Base-by-base conservation (phyloP, 768 basidiomycete genomes). In the Baorangia bicolor region DNA sequence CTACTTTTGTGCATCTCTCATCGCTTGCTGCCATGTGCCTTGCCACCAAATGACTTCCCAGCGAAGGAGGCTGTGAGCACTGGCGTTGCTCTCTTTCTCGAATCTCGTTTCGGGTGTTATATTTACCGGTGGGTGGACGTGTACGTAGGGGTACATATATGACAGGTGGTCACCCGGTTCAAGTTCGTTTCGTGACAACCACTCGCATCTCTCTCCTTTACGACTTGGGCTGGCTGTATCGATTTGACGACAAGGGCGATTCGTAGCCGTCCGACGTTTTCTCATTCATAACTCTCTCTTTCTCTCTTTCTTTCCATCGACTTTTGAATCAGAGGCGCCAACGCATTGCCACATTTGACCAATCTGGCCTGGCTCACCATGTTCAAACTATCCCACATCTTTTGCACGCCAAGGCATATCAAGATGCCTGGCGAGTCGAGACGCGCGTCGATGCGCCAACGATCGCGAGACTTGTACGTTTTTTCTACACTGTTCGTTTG, bases 381-480 rank as follows among this genome's bases (percentile, higher is more conserved):
- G 67, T 74, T 82, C 74, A 78, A 76, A 56, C 57, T 82, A 18
- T 81, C 82, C 38, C 75, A 83, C 65, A 73, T 84, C 59, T 70
- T 83, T 67, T 74, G 81, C 64, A 79, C 81, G 23, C 82, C 82
- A 40, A 74, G 73, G 58, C 75, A 74, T 52, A 76, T 84, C 51
- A 80, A 77, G 59, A 71, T 84, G 49, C 82, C 82, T 13, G 76
- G 77, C 30, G 77, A 79, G 45, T 39, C 65, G 21, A 47, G 57
- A 41, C 59, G 55, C 44, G 43, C n/a, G 9, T 58, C 55, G 12
- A 57, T 59, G 60, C 69, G 65, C 39, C 69, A 63, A 30, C 64
- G 59, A 35, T 56, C 65, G 37, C 67, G 49, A 11, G 63, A 69
- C 12, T 61, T 71, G 69, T 71, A 23, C 43, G 69, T 59, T n/a